Conservation (phyloP, 169 alveolate genomes). For the Besnoitia besnoiti region DNA sequence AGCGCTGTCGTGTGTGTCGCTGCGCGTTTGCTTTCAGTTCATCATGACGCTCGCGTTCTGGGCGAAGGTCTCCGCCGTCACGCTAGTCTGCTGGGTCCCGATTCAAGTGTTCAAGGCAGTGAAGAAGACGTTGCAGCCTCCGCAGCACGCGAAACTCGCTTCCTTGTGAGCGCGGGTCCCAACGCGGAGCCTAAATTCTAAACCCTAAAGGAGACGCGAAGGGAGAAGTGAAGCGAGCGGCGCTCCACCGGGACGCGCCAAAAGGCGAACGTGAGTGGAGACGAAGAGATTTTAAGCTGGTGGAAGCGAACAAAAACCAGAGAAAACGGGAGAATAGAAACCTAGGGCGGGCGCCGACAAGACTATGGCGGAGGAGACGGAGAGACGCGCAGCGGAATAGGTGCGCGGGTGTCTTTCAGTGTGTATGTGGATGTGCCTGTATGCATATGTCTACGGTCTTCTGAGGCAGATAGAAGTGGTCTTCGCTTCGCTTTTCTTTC, state of each 20-base stretch:
- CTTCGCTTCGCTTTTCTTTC: too few relatives aligned
- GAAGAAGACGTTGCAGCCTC: conserved; percentile 48
- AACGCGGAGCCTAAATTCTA: neutral
- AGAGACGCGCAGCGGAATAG: too few relatives aligned
- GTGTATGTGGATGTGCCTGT: too few relatives aligned
- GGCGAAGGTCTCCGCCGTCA: conserved; percentile 88
- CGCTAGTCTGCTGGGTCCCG: conserved; percentile 94
- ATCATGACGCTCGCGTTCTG: conserved; percentile 88
- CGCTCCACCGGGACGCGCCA: neutral
- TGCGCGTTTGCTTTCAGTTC: conserved; percentile 19
- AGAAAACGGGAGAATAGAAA: too few relatives aligned
- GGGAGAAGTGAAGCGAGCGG: neutral
- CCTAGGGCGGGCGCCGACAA: too few relatives aligned
- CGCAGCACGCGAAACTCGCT: conserved; percentile 56
- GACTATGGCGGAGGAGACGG: too few relatives aligned
- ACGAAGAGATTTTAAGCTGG: too few relatives aligned
- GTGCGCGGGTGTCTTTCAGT: too few relatives aligned
- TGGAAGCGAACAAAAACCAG: too few relatives aligned
- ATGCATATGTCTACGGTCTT: too few relatives aligned
- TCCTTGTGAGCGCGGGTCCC: neutral
- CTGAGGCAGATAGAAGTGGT: too few relatives aligned
- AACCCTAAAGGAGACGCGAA: neutral
- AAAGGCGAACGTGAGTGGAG: neutral
- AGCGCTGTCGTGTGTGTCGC: too few relatives aligned
- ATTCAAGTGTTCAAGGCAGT: conserved; percentile 63